Conservation (phyloP, 441 rosid species). For the Populus hybrid region DNA sequence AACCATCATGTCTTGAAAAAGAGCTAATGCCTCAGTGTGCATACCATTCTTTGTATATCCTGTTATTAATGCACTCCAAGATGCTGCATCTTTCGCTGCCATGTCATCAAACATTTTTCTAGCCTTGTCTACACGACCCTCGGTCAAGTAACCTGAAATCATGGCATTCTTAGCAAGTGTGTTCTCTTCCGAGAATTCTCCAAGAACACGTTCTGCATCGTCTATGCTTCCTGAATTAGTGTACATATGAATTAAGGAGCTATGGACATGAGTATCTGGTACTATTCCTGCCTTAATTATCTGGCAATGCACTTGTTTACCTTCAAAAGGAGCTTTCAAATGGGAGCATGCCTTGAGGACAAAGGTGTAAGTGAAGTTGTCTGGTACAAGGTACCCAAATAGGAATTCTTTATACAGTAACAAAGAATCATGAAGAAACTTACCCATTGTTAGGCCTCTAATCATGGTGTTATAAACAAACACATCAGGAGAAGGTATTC, state of each 20-base stretch:
- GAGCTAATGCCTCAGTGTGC: slow-evolving; percentile 13
- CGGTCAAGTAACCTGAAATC: slow-evolving; percentile 13
- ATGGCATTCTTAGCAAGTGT: slow-evolving; percentile 3
- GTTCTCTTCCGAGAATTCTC: slow-evolving; percentile 8
- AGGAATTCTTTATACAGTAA: neutral
- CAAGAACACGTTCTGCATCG: slow-evolving; percentile 10
- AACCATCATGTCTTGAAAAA: slow-evolving; percentile 4
- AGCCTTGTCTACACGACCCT: slow-evolving; percentile 10
- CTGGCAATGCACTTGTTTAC: slow-evolving; percentile 17
- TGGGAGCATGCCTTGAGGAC: slow-evolving; percentile 9
- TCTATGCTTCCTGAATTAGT: slow-evolving; percentile 2
- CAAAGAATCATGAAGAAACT: neutral
- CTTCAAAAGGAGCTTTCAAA: slow-evolving; percentile 8
- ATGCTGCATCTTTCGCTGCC: slow-evolving; percentile 5
- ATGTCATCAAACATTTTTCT: slow-evolving; percentile 10
- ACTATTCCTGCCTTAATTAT: slow-evolving; percentile 6
- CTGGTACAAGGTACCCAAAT: slow-evolving; percentile 1
- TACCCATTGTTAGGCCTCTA: slow-evolving; percentile 9
- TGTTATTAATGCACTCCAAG: slow-evolving; percentile 13
- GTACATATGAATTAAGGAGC: slow-evolving; percentile 13
- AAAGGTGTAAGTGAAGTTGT: slow-evolving; percentile 17
- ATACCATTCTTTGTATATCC: slow-evolving; percentile 19
- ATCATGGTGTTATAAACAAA: slow-evolving; percentile 14
- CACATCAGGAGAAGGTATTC: slow-evolving; percentile 4
- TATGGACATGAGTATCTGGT: slow-evolving; percentile 5